These are phyloP conservation scores for Phlyctochytrium arcticum DNA, from an alignment of 192 early-diverging fungal species.

Conservation along the genomic window DNA sequence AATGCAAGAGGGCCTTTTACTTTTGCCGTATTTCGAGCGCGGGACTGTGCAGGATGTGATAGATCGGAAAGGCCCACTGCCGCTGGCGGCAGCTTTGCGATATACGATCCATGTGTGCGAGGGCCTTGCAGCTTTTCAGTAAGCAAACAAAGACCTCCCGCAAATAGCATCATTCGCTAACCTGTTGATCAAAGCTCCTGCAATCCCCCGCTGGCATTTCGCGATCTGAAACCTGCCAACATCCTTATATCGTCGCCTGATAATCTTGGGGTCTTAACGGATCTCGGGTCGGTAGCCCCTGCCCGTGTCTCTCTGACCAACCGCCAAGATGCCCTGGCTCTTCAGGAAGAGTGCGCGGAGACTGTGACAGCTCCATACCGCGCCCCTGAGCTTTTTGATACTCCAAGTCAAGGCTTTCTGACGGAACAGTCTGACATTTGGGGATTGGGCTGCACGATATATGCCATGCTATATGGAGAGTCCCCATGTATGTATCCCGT, in stretches of 20 bases:
- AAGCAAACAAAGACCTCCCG: slow-evolving; percentile 4
- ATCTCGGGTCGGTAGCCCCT: slow-evolving; percentile 46
- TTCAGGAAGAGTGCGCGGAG: slow-evolving; percentile 47
- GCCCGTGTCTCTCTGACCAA: slow-evolving; percentile 34
- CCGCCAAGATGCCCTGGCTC: slow-evolving; percentile 39
- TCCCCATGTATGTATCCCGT: slow-evolving; percentile 36
- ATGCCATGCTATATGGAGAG: slow-evolving; percentile 39
- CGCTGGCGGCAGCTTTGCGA: too few relatives aligned
- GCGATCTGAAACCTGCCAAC: slow-evolving; percentile 55
- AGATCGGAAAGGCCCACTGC: slow-evolving; percentile 40
- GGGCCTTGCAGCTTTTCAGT: slow-evolving; percentile 49
- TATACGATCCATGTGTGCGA: slow-evolving; percentile 38
- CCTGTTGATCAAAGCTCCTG: slow-evolving; percentile 19
- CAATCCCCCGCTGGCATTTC: slow-evolving; percentile 43
- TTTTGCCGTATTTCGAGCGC: slow-evolving; percentile 39
- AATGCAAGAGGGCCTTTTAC: slow-evolving; percentile 35
- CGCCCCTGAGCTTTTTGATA: slow-evolving; percentile 52
- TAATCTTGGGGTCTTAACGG: slow-evolving; percentile 37
- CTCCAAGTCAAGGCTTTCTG: slow-evolving; percentile 25
- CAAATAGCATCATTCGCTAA: not conserved
- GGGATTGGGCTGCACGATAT: slow-evolving; percentile 50
- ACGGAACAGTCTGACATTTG: slow-evolving; percentile 44
- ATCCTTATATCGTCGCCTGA: slow-evolving; percentile 35
- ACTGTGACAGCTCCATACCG: slow-evolving; percentile 50
- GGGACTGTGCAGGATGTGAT: slow-evolving; percentile 49